Evolutionary conservation across 345 rosid species (phyloP).

Genomic region (Gynandropsis gynandra): DNA sequence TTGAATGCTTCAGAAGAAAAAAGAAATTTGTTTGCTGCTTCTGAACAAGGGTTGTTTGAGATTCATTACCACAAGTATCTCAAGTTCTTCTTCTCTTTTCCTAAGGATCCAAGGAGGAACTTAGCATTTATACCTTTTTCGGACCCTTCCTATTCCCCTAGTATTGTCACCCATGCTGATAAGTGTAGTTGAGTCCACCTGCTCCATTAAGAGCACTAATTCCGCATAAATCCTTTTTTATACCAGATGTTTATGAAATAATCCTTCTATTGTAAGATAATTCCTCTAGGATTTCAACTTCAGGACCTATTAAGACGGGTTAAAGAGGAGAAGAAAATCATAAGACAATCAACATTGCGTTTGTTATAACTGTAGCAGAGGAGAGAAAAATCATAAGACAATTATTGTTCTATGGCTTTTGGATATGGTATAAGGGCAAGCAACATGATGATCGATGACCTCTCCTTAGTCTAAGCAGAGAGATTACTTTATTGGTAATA

Average conservation of each 20-base stretch:
- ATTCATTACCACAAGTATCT: slow-evolving; percentile 30
- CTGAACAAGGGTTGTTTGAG: slow-evolving; percentile 41
- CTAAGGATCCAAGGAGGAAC: slow-evolving; percentile 32
- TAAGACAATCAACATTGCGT: slow-evolving; percentile 46
- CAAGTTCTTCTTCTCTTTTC: slow-evolving; percentile 26
- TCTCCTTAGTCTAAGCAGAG: slow-evolving; percentile 79
- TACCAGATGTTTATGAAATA: too few relatives aligned
- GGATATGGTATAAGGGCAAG: slow-evolving; percentile 32
- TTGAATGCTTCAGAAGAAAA: slow-evolving; percentile 51
- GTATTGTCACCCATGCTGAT: slow-evolving; percentile 23
- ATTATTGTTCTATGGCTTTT: slow-evolving; percentile 46
- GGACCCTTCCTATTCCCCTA: slow-evolving; percentile 28
- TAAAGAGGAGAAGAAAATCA: slow-evolving; percentile 23
- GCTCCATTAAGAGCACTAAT: slow-evolving; percentile 22
- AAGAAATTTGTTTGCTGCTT: slow-evolving; percentile 26
- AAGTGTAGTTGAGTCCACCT: slow-evolving; percentile 24
- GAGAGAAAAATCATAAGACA: too few relatives aligned
- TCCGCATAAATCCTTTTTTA: slow-evolving; percentile 22
- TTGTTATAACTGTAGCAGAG: too few relatives aligned
- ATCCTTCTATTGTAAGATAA: slow-evolving; percentile 23
- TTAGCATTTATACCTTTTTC: slow-evolving; percentile 32
- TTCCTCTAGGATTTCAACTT: slow-evolving; percentile 25
- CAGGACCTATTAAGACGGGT: slow-evolving; percentile 20
- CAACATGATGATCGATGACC: slow-evolving; percentile 78
- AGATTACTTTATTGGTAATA: slow-evolving; percentile 54